phyloP scores from a whole-genome alignment of 2,329 filamentous ascomycete genomes.

The Fusarium torulosum region DNA sequence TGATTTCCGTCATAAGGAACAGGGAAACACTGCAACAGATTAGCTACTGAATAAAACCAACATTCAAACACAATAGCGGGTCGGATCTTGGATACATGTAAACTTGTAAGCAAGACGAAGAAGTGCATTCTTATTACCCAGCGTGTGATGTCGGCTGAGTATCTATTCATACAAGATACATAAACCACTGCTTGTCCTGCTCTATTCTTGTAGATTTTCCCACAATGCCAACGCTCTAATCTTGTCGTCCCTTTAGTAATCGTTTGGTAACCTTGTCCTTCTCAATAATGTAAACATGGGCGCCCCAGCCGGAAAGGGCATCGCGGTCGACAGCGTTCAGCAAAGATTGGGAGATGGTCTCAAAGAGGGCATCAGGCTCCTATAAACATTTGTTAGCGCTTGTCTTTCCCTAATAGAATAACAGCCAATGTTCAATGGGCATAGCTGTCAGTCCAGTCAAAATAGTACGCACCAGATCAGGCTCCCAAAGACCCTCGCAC shows the following conservation, averaged over 20 bases:
- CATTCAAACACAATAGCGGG: neutral
- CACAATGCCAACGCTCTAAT: constrained; percentile 64
- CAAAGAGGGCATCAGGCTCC: constrained; percentile 94
- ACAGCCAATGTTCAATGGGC: neutral
- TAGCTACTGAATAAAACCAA: neutral
- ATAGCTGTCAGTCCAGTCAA: neutral
- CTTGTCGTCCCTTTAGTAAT: constrained; percentile 97
- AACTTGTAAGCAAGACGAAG: constrained; percentile 14
- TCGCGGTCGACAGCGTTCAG: constrained; percentile 97
- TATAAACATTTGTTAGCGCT: constrained; percentile 32
- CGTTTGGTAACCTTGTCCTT: constrained; percentile 99
- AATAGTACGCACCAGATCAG: constrained; percentile 81
- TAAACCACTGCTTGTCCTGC: constrained; percentile 35
- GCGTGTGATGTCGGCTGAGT: constrained; percentile 44
- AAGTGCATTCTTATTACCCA: constrained; percentile 47
- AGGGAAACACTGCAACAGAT: neutral
- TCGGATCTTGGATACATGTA: neutral
- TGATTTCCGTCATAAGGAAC: constrained; percentile 51
- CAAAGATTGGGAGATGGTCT: constrained; percentile 96
- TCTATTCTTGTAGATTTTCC: constrained; percentile 34
- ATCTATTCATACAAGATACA: constrained; percentile 55
- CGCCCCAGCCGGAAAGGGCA: constrained; percentile 96
- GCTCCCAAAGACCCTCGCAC: constrained; percentile 98
- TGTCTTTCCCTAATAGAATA: neutral
- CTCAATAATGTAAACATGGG: constrained; percentile 99